Base-by-base conservation (phyloP, 805 yeast genomes). In the Sugiyamaella floridensis region DNA sequence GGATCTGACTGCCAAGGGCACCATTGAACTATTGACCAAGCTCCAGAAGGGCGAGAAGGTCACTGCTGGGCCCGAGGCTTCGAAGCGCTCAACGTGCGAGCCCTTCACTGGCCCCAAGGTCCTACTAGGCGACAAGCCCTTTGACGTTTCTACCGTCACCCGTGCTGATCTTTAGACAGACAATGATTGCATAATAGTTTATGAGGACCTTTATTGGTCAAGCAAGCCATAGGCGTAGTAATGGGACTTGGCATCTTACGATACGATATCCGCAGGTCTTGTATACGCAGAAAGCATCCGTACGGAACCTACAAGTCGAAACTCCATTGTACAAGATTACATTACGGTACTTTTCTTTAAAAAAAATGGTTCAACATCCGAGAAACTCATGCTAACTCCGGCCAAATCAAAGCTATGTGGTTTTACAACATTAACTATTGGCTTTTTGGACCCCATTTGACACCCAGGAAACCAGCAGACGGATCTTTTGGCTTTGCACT, bases 391-490 rank as follows among this genome's bases (percentile, higher is more conserved):
- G 37, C 37, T 8, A 32, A 14, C 37, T 4, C 37, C 37, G 12
- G 12, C 37, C 43, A n/a, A n/a, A n/a, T n/a, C 18, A 5, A 10
- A 40, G 18, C 43, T 40, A 9, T 40, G 11, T 19, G 9, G 6
- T 11, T 16, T 40, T 8, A 37, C 7, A 18, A 16, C 18, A 10
- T 11, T 4, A 15, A n/a, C 44, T 11, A 20, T 14, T 16, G 19
- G 22, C 41, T 16, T 29, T 78, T 82, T 41, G 90, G 86, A 1
- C 96, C 96, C 96, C 96, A 89, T 61, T 80, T 82, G 48, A 88
- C 82, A 29, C 96, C 95, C 55, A 88, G 72, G 63, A 87, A 85
- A 1, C 92, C 90, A 4, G 71, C 62, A 69, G 70, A 80, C 49
- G 59, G 58, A 34, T 52, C 52, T 67, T 60, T 50, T 68, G 67